phyloP scores from a whole-genome alignment of 768 basidiomycete genomes.

The Podaxis carcinomalis region DNA sequence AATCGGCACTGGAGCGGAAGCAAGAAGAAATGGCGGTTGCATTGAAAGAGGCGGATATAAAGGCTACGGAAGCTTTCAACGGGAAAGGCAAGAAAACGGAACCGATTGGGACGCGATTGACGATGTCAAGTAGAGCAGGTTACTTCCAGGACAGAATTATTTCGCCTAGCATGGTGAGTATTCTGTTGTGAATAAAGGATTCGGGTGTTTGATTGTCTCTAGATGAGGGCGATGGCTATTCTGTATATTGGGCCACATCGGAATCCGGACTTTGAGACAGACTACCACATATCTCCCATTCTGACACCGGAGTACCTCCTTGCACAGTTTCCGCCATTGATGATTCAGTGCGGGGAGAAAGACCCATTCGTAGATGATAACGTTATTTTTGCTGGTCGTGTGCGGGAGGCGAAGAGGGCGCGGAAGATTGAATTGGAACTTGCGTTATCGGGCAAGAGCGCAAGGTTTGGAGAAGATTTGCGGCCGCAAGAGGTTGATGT shows the following conservation, averaged over 20 bases:
- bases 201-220: conserved; percentile 10
- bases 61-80: conserved; percentile 30
- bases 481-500: conserved; percentile 52
- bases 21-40: conserved; percentile 51
- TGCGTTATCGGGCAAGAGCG: conserved; percentile 55
- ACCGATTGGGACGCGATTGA: conserved; percentile 81
- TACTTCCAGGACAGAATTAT: conserved; percentile 94
- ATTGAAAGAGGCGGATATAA: conserved; percentile 44
- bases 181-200: not conserved
- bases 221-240: conserved; percentile 99
- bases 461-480: conserved; percentile 56
- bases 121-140: conserved; percentile 93
- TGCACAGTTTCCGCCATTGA: conserved; percentile 89
- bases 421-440: conserved; percentile 72
- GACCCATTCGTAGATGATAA: conserved; percentile 96
- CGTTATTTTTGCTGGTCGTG: conserved; percentile 90
- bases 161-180: conserved; percentile 90
- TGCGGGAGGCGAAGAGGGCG: conserved; percentile 91
- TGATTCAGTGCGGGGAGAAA: conserved; percentile 95
- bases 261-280: conserved; percentile 90
- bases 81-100: conserved; percentile 27
- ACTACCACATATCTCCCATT: conserved; percentile 96
- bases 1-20: conserved; percentile 40
- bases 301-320: conserved; percentile 80
- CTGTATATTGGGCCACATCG: conserved; percentile 92